These are phyloP conservation scores for Toxicodendron radicans DNA, from an alignment of 345 rosid genomes.

Conservation along the genomic window DNA sequence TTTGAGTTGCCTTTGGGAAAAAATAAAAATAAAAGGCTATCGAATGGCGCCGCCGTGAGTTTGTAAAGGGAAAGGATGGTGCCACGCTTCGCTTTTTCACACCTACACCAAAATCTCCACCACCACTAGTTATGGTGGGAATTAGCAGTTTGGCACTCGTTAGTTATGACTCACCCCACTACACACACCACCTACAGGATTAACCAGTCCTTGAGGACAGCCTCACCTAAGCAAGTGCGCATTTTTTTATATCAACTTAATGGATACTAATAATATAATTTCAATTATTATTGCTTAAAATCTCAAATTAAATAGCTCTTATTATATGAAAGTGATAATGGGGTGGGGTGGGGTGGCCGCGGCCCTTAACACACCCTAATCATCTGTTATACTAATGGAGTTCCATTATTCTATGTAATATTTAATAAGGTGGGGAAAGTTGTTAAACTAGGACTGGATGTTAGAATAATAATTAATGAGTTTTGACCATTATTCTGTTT, in stretches of 20 bases:
- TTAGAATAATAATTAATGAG: neutral
- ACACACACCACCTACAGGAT: neutral
- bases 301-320: no score
- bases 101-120: neutral
- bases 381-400: no score
- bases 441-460: no score
- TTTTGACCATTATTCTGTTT: constrained; percentile 24
- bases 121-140: constrained; percentile 8
- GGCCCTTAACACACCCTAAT: no score
- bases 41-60: no score
- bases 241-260: no score
- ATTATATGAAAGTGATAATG: no score
- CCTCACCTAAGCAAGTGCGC: neutral
- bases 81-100: constrained; percentile 14
- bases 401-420: no score
- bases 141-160: neutral
- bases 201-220: neutral
- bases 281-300: no score
- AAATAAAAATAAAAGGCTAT: neutral
- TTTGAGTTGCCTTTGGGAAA: constrained; percentile 11
- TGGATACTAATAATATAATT: no score
- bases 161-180: constrained; percentile 8
- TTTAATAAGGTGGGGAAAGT: no score
- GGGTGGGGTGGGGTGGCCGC: no score
- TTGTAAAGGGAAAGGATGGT: neutral